A percentile compares a stretch with the other conserved stretches of the same genome.
phyloP scores from a whole-genome alignment of 2,329 filamentous ascomycete species.

The Sclerotinia trifoliorum region DNA sequence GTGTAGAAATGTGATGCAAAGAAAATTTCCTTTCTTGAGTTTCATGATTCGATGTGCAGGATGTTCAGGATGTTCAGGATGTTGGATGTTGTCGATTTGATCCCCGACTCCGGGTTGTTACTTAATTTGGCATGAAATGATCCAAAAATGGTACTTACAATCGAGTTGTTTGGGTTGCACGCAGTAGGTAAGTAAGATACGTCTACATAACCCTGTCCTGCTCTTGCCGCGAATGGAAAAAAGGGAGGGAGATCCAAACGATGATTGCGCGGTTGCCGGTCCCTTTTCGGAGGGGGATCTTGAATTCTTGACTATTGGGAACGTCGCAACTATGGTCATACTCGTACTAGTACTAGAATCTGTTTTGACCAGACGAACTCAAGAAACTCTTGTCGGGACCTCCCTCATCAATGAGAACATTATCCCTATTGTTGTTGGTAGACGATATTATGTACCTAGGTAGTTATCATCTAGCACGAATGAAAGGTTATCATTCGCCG shows the following conservation, averaged over 20 bases:
- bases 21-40: background rate
- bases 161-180: background rate
- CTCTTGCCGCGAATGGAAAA: background rate
- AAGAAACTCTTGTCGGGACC: no score
- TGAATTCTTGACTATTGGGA: background rate
- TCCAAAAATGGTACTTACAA: no score
- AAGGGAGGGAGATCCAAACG: background rate
- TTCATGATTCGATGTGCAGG: background rate
- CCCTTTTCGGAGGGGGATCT: background rate
- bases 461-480: background rate
- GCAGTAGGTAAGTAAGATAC: background rate
- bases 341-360: no score
- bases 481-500: no score
- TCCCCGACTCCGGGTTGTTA: background rate
- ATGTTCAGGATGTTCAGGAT: background rate
- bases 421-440: no score
- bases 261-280: conserved; percentile 19
- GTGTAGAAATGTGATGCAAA: background rate
- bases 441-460: no score
- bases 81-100: no score
- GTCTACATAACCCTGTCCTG: background rate
- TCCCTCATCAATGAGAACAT: background rate
- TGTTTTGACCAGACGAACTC: no score
- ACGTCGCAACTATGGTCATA: no score
- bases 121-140: background rate